Conservation (phyloP, 495 filamentous ascomycete species). For the Glarea lozoyensis region DNA sequence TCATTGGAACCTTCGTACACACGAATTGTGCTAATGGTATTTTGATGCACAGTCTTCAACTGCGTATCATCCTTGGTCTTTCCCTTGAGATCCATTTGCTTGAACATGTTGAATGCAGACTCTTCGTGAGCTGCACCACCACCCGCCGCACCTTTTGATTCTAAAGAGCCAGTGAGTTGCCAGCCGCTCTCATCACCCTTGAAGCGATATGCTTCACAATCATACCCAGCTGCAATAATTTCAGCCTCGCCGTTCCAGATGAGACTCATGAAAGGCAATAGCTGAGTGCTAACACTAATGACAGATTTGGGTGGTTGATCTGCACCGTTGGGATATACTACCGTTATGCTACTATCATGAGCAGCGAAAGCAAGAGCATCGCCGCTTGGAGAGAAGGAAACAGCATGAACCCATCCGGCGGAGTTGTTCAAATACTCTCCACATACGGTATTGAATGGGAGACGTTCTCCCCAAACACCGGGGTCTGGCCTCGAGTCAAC, state of each 20-base stretch:
- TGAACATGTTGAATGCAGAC: constrained; percentile 97
- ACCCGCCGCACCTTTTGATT: constrained; percentile 63
- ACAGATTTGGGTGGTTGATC: constrained; percentile 87
- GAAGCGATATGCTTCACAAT: constrained; percentile 91
- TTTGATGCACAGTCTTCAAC: constrained; percentile 93
- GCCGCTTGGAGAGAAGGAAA: constrained; percentile 84
- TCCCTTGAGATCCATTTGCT: constrained; percentile 95
- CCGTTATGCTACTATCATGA: constrained; percentile 91
- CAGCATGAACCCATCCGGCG: constrained; percentile 90
- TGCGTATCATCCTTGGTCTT: constrained; percentile 83
- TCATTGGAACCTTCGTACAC: constrained; percentile 59
- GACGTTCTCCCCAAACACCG: constrained; percentile 83
- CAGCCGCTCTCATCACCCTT: constrained; percentile 75
- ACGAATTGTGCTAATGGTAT: constrained; percentile 81
- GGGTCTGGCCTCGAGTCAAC: constrained; percentile 81
- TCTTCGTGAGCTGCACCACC: constrained; percentile 40
- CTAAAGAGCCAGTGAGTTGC: constrained; percentile 76
- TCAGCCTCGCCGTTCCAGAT: constrained; percentile 90
- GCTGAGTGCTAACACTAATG: constrained; percentile 77
- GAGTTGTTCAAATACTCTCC: constrained; percentile 93
- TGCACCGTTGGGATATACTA: constrained; percentile 89
- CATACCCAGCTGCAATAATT: constrained; percentile 92
- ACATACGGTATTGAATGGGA: constrained; percentile 97
- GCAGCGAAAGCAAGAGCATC: constrained; percentile 84
- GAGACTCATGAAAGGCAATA: constrained; percentile 82